Percentiles rank a stretch among this genome's conserved stretches.
Evolutionary conservation across 257 asterid genomes (phyloP).

Genomic region (Sherardia arvensis): DNA sequence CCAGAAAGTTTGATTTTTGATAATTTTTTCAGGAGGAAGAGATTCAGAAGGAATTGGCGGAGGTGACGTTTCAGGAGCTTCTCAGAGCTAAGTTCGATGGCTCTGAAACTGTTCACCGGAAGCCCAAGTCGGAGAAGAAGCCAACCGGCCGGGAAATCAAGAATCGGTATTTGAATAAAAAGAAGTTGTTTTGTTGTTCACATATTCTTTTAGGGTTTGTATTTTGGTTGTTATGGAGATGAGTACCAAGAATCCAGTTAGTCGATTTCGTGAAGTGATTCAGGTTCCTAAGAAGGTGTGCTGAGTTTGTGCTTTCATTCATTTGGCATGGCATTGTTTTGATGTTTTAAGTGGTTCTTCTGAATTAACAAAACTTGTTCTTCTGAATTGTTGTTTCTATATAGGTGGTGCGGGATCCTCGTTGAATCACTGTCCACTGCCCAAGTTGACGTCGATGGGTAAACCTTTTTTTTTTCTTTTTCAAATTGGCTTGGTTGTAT

Average conservation of each 20-base stretch:
- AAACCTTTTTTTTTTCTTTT: constrained; percentile 13
- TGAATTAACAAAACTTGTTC: no score
- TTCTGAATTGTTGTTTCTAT: constrained; percentile 1
- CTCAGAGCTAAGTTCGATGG: constrained; percentile 88
- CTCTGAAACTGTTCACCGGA: constrained; percentile 51
- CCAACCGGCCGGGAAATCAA: constrained; percentile 67
- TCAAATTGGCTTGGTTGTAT: neutral
- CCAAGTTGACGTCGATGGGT: constrained; percentile 63
- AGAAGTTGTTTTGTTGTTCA: neutral
- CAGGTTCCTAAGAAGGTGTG: constrained; percentile 84
- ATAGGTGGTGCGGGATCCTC: constrained; percentile 86
- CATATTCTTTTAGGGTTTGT: neutral
- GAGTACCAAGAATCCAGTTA: constrained; percentile 80
- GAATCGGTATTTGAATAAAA: constrained; percentile 39
- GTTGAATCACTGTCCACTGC: constrained; percentile 76
- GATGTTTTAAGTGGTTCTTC: no score
- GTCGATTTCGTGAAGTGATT: constrained; percentile 64
- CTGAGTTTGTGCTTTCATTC: neutral
- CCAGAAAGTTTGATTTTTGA: neutral
- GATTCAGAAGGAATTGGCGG: constrained; percentile 62
- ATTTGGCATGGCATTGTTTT: neutral
- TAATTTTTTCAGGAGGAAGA: constrained; percentile 34
- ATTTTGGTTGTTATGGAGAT: constrained; percentile 38
- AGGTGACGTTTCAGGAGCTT: constrained; percentile 85
- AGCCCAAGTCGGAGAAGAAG: constrained; percentile 35